Evolutionary conservation across 192 early-diverging fungal genomes (phyloP), one percentile per base, ranked within the genome.

Genomic region (Paraglomus occultum): DNA sequence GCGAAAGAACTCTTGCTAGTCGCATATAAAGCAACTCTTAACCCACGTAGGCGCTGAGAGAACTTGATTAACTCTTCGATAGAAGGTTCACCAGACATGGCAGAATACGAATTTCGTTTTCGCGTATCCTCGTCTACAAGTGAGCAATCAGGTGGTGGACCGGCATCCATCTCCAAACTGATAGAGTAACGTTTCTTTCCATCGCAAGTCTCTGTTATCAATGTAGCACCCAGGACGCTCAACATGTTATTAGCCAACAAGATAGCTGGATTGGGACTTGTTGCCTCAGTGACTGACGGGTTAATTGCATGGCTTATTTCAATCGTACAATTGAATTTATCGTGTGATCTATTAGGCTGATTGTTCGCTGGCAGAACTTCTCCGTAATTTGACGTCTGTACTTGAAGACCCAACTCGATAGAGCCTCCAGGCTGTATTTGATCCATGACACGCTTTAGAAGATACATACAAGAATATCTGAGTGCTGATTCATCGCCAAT

Each of bases 401-500:
- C 17, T 23, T 59, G 53, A 18, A 85, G 53, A n/a, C 85, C 83
- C 11, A 87, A 55, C 59, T 87, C 85, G 38, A 85, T 73, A 14
- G 73, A 84, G 0, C 82, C 73, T 31, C 84, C 85, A 39, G 76
- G 54, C 20, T 68, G 78, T 18, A 80, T 79, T 20, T 77, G 72
- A 39, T 81, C 76, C 43, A 87, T 69, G 15, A 87, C 79, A 45
- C 73, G 80, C 58, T 78, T 76, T 20, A 86, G 73, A 14, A 84
- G 73, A 82, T 86, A 72, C 10, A 57, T 51, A 23, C 48, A 6
- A 45, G 1, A 31, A 66, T 87, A 80, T 38, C 81, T 74, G 57
- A 84, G 79, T 18, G 73, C 76, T 43, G 77, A 82, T 46, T 83
- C 84, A 62, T 83, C 82, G 5, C 84, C 84, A n/a, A 78, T 70